Evolutionary conservation across 202 grass and related monocot species (phyloP), one percentile per base, ranked within the genome.

Genomic region (Carex sylvatica): DNA sequence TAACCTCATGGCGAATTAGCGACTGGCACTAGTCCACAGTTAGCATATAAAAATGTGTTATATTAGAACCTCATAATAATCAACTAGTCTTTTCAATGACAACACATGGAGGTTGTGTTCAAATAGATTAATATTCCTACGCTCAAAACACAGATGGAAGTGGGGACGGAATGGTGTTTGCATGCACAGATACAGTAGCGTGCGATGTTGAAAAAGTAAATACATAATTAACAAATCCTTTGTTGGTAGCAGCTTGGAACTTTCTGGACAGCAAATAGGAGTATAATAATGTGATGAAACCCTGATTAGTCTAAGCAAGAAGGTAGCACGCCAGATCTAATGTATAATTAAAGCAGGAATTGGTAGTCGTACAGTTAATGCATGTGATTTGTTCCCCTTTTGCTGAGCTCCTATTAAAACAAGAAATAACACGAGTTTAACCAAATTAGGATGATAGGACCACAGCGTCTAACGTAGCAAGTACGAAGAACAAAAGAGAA

Each of bases 401-500:
- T 10, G 13, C 53, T 31, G 24, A 82, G 61, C 22, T 82, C 47
- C 44, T 55, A 31, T 20, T 35, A 19, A 54, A 44, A 69, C 42
- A 67, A 82, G 22, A 82, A 69, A 69, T 82, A 68, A 14, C 16
- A 40, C 15, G 60, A 66, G 2, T 36, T 18, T 65, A 82, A 33
- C 59, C 35, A 66, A 54, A 36, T 77, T 58, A 28, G 28, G 3
- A 58, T 56, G 51, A n/a, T 13, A 74, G 70, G 70, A 75, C 49
- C 51, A 76, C 26, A 33, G 51, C 3, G 14, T n/a, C 72, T 76
- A 55, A 10, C 5, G 15, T 4, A 33, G 20, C 72, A 10, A 20
- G 72, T 56, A 77, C 73, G 58, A 77, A 16, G 38, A 56, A 56
- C 73, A 58, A 77, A 77, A n/a, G 15, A 33, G 26, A 56, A 77